Evolutionary conservation across 441 rosid species (phyloP).

Genomic region (Metrosideros polymorpha): DNA sequence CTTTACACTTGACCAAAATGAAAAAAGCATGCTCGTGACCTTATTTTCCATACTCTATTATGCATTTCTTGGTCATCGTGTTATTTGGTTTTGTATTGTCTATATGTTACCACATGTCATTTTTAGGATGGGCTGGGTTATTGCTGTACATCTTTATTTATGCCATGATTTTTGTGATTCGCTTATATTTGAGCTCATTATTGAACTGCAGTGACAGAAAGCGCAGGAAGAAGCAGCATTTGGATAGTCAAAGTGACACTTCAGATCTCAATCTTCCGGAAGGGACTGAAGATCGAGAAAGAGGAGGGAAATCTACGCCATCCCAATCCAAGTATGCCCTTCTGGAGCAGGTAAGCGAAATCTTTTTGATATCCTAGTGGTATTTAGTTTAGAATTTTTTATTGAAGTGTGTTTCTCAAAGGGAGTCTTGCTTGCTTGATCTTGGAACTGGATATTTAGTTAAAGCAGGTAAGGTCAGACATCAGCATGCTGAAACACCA

Average conservation of each 20-base stretch:
- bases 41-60: background rate
- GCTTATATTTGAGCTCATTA: background rate
- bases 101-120: background rate
- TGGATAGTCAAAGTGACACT: slow-evolving; percentile 44
- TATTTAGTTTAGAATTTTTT: background rate
- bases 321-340: slow-evolving; percentile 30
- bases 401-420: background rate
- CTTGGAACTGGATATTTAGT: slow-evolving; percentile 32
- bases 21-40: background rate
- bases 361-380: background rate
- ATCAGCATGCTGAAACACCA: slow-evolving; percentile 37
- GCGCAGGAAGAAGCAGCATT: slow-evolving; percentile 31
- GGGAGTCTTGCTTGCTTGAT: background rate
- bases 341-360: slow-evolving; percentile 57
- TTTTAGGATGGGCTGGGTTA: background rate
- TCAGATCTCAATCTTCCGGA: slow-evolving; percentile 45
- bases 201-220: slow-evolving; percentile 35
- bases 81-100: background rate
- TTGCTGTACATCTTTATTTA: background rate
- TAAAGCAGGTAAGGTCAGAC: slow-evolving; percentile 48
- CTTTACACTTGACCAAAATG: background rate
- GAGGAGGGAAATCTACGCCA: slow-evolving; percentile 29
- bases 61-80: background rate
- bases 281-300: slow-evolving; percentile 34
- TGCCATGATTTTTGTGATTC: background rate